Evolutionary conservation across 106 monocot genomes (phyloP), one percentile per base, ranked within the genome.

Genomic region (Vanilla planifolia): DNA sequence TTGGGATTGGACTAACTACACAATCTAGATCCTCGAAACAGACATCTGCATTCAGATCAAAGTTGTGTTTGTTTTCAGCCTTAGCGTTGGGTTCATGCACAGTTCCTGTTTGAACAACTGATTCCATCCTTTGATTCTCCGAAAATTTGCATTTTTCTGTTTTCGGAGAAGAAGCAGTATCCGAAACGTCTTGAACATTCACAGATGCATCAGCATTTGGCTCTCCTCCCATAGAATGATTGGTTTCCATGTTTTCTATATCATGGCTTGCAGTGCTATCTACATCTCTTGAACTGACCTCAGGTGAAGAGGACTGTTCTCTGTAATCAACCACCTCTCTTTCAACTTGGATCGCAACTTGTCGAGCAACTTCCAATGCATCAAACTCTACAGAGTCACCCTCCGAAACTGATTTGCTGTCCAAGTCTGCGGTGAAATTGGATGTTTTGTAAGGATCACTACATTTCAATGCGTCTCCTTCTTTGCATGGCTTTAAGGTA

Each of bases 321-420:
- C 93, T 77, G 35, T 89, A 80, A 48, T 93, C 79, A 29, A 71
- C 85, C 59, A 82, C 82, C 60, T 85, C 82, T 37, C 71, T 68
- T 61, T 79, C 89, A 27, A 85, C 93, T 75, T 89, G 70, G 26
- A 81, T 80, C 28, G 84, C 88, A 56, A 88, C 88, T 45, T 88
- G 81, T 34, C 81, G 48, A 45, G 92, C 92, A 64, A 85, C 66
- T 45, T 79, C 82, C 35, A 85, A 35, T 11, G 84, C 78, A 73
- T 93, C 92, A 50, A 76, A 73, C 58, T 88, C 88, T 25, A 69
- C 68, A 33, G 71, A 80, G 44, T 76, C 80, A 41, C 79, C 30
- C 30, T 60, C 76, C 23, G 66, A 51, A 55, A 75, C 78, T 27
- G 74, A 59, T 32, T 21, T 70, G 15, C 55, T 33, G 5, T 39